These are phyloP conservation scores for Globisporangium polare DNA, from an alignment of 352 stramenopile species.

Conservation along the genomic window DNA sequence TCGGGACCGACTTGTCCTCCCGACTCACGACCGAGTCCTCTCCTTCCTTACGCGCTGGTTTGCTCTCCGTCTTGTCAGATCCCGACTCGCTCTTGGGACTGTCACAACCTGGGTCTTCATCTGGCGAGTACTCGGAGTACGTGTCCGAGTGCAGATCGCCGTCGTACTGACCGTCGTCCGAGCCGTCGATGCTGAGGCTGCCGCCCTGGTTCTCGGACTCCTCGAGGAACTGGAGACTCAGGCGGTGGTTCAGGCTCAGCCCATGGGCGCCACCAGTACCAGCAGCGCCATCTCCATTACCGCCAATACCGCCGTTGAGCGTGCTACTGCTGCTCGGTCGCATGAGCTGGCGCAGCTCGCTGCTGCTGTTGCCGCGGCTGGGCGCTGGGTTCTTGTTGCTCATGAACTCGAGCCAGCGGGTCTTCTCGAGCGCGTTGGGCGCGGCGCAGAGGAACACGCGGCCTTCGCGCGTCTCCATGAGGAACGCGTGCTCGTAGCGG, in stretches of 20 bases:
- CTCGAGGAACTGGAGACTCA: slow-evolving; percentile 13
- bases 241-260: background rate
- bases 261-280: background rate
- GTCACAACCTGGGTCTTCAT: slow-evolving; percentile 2
- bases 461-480: slow-evolving; percentile 65
- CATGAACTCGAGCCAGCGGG: slow-evolving; percentile 67
- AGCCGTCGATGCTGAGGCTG: background rate
- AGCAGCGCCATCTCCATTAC: no score
- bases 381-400: slow-evolving; percentile 5
- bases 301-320: background rate
- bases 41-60: background rate
- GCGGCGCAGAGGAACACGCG: slow-evolving; percentile 78
- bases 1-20: background rate
- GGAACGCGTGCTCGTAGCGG: slow-evolving; percentile 65
- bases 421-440: slow-evolving; percentile 41
- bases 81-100: slow-evolving; percentile 1
- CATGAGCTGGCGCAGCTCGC: background rate
- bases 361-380: background rate
- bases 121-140: slow-evolving; percentile 5
- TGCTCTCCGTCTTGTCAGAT: background rate
- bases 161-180: background rate
- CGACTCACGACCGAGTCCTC: background rate
- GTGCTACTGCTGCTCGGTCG: background rate
- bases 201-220: background rate
- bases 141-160: slow-evolving; percentile 5